These are phyloP conservation scores for Pythium oligandrum DNA, from an alignment of 352 stramenopile genomes.

Conservation along the genomic window DNA sequence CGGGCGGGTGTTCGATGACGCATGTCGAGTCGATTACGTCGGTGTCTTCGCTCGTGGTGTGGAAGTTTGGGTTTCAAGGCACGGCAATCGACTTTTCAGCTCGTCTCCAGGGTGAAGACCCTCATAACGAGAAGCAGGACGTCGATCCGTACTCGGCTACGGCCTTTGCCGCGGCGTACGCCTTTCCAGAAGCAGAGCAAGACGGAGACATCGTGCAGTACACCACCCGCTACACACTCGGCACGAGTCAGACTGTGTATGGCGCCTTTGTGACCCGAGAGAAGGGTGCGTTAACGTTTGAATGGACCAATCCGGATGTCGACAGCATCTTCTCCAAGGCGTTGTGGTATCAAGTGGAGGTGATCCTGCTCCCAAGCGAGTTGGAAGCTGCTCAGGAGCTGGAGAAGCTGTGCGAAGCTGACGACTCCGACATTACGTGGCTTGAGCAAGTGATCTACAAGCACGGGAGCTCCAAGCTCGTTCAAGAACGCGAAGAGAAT, in stretches of 20 bases:
- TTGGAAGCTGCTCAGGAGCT: conserved; percentile 13
- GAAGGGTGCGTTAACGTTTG: conserved; percentile 20
- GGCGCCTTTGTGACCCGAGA: conserved; percentile 21
- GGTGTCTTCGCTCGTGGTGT: conserved; percentile 21
- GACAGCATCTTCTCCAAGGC: conserved; percentile 40
- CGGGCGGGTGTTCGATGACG: background rate
- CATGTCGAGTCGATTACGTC: background rate
- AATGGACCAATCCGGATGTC: conserved; percentile 42
- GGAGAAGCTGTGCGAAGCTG: conserved; percentile 17
- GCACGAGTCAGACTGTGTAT: conserved; percentile 13
- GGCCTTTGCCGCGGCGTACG: conserved; percentile 1
- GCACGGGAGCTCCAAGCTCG: background rate
- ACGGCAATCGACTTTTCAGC: conserved; percentile 25
- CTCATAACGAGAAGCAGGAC: conserved; percentile 4
- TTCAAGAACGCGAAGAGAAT: background rate
- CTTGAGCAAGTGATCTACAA: conserved; percentile 1
- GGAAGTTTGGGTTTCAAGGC: conserved; percentile 36
- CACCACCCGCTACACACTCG: conserved; percentile 20
- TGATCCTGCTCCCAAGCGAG: conserved; percentile 14
- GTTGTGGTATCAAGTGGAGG: conserved; percentile 26
- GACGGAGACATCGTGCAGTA: conserved; percentile 16
- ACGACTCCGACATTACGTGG: conserved; percentile 9
- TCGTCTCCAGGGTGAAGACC: background rate
- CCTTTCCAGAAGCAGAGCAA: background rate
- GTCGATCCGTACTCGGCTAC: conserved; percentile 15